Conservation (phyloP, 1,139 yeast genomes). For the Candida pseudoviswanathii region DNA sequence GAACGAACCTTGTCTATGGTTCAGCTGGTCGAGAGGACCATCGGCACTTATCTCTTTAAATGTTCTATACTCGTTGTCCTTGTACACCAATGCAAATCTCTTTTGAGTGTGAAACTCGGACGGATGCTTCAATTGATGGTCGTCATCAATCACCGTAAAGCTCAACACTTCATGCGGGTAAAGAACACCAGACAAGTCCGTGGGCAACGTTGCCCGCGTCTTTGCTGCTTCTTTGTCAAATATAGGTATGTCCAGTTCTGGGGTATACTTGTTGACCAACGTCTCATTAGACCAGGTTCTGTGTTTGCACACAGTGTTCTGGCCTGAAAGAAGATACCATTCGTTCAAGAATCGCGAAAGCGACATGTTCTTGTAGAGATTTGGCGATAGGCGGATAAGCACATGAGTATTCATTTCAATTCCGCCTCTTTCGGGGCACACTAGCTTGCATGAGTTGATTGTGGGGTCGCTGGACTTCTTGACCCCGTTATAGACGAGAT, state of each 20-base stretch:
- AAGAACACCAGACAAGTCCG: slow-evolving; percentile 28
- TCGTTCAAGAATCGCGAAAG: slow-evolving; percentile 34
- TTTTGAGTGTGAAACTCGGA: slow-evolving; percentile 13
- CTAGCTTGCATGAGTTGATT: slow-evolving; percentile 1
- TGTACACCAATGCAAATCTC: slow-evolving; percentile 31
- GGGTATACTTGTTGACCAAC: slow-evolving; percentile 18
- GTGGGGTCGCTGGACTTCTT: slow-evolving; percentile 7
- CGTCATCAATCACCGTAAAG: slow-evolving; percentile 9
- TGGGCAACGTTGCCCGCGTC: slow-evolving; percentile 32
- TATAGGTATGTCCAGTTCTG: slow-evolving; percentile 9
- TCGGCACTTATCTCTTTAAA: slow-evolving; percentile 17
- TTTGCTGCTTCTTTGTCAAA: slow-evolving; percentile 11
- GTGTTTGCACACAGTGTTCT: slow-evolving; percentile 20
- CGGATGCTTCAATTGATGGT: slow-evolving; percentile 1
- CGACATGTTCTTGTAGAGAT: slow-evolving; percentile 21
- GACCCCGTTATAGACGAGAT: slow-evolving; percentile 23
- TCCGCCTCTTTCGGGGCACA: background rate
- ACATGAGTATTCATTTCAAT: slow-evolving; percentile 19
- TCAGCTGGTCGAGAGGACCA: background rate
- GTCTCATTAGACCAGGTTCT: slow-evolving; percentile 23
- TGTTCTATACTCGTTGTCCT: slow-evolving; percentile 26
- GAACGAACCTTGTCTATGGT: slow-evolving; percentile 6
- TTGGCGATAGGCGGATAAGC: slow-evolving; percentile 30
- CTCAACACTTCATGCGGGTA: slow-evolving; percentile 30
- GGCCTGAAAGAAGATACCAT: slow-evolving; percentile 36